Percentiles rank a stretch among this genome's conserved stretches.
Conservation (phyloP, 352 stramenopile genomes). For the Phytopythium vexans region DNA sequence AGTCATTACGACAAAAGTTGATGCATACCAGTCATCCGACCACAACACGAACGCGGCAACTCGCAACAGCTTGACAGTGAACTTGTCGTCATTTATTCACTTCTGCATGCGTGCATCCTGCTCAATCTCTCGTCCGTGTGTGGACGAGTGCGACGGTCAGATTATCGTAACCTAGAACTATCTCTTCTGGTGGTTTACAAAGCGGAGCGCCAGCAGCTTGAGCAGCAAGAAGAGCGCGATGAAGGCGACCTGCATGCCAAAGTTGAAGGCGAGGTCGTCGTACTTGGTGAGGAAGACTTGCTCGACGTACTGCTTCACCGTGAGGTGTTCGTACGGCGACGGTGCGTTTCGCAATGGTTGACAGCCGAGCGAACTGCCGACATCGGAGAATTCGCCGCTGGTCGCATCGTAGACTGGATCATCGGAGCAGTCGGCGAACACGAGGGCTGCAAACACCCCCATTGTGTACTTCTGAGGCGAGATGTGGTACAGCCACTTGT, state of each 20-base stretch:
- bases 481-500: constrained; percentile 42
- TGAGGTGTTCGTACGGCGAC: constrained; percentile 10
- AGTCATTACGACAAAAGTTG: too few relatives aligned
- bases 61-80: too few relatives aligned
- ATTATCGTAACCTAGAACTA: constrained; percentile 9
- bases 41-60: too few relatives aligned
- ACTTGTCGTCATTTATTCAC: too few relatives aligned
- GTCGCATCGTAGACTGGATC: constrained; percentile 16
- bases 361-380: constrained; percentile 9
- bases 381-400: constrained; percentile 11
- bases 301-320: constrained; percentile 20
- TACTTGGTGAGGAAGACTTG: constrained; percentile 24
- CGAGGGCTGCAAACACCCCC: constrained; percentile 20
- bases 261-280: constrained; percentile 24
- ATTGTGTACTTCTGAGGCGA: constrained; percentile 27
- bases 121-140: too few relatives aligned
- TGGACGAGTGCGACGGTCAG: too few relatives aligned
- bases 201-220: constrained; percentile 24
- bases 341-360: constrained; percentile 12
- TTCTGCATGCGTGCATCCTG: too few relatives aligned
- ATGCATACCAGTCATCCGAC: too few relatives aligned
- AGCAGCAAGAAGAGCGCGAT: constrained; percentile 26
- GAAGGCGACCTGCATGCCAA: constrained; percentile 21
- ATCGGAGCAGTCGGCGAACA: constrained; percentile 26
- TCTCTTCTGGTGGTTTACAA: constrained; percentile 38